Conservation (phyloP, 2,329 filamentous ascomycete genomes). For the Lecanicillium sp. region DNA sequence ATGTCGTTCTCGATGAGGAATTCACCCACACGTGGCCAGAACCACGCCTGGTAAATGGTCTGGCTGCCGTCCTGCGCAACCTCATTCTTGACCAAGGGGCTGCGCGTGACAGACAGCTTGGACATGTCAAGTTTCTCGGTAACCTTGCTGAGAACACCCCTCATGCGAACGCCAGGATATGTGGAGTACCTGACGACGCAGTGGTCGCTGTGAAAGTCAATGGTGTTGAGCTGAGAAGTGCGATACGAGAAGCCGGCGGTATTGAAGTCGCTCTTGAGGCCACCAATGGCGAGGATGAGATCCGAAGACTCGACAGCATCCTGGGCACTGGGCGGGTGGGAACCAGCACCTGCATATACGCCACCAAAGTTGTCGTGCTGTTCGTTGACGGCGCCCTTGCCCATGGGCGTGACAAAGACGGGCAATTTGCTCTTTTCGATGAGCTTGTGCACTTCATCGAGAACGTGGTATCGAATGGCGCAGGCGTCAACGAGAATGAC, state of each 20-base stretch:
- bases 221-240: conserved; percentile 67
- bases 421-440: conserved; percentile 68
- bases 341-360: conserved; percentile 77
- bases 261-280: conserved; percentile 69
- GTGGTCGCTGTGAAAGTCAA: conserved; percentile 72
- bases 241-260: conserved; percentile 76
- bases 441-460: conserved; percentile 65
- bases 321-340: conserved; percentile 53
- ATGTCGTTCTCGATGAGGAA: conserved; percentile 69
- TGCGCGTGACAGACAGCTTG: conserved; percentile 47
- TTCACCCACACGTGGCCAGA: conserved; percentile 70
- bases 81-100: conserved; percentile 47
- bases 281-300: conserved; percentile 62
- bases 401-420: conserved; percentile 85
- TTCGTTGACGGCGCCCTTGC: conserved; percentile 78
- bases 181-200: conserved; percentile 70
- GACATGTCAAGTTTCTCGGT: conserved; percentile 49
- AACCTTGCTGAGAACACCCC: conserved; percentile 67
- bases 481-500: conserved; percentile 79
- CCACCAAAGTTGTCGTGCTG: conserved; percentile 68
- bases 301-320: conserved; percentile 61
- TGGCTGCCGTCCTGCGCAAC: conserved; percentile 30
- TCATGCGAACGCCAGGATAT: conserved; percentile 72
- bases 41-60: conserved; percentile 60
- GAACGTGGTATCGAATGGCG: conserved; percentile 66